Conservation (phyloP, 768 basidiomycete genomes). For the Leccinum subgranulosum region DNA sequence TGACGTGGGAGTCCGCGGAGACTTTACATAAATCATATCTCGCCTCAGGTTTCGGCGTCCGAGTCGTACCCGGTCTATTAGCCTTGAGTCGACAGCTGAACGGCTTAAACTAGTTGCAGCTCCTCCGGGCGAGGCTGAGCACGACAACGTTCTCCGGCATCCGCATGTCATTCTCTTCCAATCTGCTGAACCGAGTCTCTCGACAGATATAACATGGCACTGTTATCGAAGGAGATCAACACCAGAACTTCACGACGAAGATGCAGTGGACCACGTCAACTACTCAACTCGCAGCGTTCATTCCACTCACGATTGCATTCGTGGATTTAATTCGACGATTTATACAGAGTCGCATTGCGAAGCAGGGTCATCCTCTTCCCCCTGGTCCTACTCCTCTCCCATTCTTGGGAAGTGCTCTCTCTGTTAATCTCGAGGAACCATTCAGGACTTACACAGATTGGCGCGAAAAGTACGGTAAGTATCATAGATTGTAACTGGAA, state of each 20-base stretch:
- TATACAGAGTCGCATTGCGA: not conserved
- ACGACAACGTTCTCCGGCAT: not conserved
- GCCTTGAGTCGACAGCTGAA: no score
- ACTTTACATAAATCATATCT: no score
- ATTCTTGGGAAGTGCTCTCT: not conserved
- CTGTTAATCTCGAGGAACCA: not conserved
- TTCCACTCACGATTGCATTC: not conserved
- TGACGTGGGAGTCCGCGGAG: no score
- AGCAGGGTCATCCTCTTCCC: not conserved
- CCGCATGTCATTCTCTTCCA: not conserved
- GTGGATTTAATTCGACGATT: not conserved
- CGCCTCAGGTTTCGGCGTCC: no score
- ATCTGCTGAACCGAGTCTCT: not conserved
- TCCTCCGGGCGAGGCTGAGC: not conserved
- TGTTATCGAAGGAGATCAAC: not conserved
- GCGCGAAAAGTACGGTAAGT: not conserved
- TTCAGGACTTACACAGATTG: not conserved
- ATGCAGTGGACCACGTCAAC: not conserved
- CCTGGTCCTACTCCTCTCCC: not conserved
- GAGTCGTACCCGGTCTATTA: no score
- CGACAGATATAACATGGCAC: not conserved
- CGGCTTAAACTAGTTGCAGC: no score
- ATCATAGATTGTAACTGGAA: not conserved
- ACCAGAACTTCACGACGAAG: not conserved
- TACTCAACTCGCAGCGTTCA: not conserved